Evolutionary conservation across 345 rosid genomes (phyloP).

Genomic region (Schrenkiella parvula): DNA sequence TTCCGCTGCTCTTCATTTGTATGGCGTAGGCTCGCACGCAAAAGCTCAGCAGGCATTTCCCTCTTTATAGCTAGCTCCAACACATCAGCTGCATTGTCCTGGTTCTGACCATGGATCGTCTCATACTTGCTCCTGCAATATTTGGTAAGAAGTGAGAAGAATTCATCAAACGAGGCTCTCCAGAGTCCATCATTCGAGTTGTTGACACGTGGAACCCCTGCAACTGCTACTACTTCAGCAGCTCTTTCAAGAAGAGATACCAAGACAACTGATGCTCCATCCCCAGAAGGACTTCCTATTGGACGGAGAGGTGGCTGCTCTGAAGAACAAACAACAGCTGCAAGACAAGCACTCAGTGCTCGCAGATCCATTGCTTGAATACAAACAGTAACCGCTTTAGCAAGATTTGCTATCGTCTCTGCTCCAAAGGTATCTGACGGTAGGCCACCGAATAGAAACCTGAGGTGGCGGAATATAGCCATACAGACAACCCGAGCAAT

Average conservation of each 20-base stretch:
- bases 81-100: slow-evolving; percentile 40
- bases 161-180: slow-evolving; percentile 95
- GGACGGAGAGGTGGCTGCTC: slow-evolving; percentile 99
- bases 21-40: slow-evolving; percentile 92
- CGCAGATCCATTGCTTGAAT: slow-evolving; percentile 79
- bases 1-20: slow-evolving; percentile 75
- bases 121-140: slow-evolving; percentile 90
- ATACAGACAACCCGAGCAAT: slow-evolving; percentile 81
- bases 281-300: slow-evolving; percentile 81
- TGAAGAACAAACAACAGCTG: slow-evolving; percentile 93
- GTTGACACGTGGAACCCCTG: slow-evolving; percentile 37
- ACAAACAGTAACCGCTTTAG: slow-evolving; percentile 58
- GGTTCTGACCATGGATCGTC: slow-evolving; percentile 53
- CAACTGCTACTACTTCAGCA: slow-evolving; percentile 42
- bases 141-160: slow-evolving; percentile 77
- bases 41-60: slow-evolving; percentile 96
- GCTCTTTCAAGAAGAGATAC: slow-evolving; percentile 88
- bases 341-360: slow-evolving; percentile 89
- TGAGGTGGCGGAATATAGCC: slow-evolving; percentile 91
- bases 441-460: slow-evolving; percentile 79
- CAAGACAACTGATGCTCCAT: slow-evolving; percentile 75
- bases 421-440: slow-evolving; percentile 61
- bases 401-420: slow-evolving; percentile 58
- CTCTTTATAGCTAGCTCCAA: slow-evolving; percentile 65
- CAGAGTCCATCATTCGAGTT: slow-evolving; percentile 66